Conservation (phyloP, 208 protist species). For the Trypanosoma mega region DNA sequence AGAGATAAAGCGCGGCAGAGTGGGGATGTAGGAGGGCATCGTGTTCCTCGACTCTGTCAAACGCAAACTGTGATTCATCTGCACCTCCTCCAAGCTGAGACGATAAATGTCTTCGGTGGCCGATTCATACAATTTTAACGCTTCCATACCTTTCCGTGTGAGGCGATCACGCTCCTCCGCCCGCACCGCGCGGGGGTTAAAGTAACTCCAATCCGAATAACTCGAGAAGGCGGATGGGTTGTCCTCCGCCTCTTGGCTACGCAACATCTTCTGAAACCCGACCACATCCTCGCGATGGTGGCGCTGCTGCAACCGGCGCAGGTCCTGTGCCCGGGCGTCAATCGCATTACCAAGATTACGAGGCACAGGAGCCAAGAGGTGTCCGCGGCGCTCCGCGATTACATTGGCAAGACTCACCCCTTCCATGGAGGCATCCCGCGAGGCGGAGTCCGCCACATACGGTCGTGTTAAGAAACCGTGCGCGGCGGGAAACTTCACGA, state of each 20-base stretch:
- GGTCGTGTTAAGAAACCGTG: slow-evolving; percentile 68
- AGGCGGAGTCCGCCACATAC: slow-evolving; percentile 24
- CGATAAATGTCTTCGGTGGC: slow-evolving; percentile 70
- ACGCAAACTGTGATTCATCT: slow-evolving; percentile 24
- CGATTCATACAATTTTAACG: slow-evolving; percentile 61
- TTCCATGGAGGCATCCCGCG: slow-evolving; percentile 14
- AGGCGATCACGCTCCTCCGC: slow-evolving; percentile 72
- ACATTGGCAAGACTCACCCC: slow-evolving; percentile 59
- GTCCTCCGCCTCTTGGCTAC: slow-evolving; percentile 35
- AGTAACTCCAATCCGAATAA: slow-evolving; percentile 79
- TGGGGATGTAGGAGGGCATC: slow-evolving; percentile 58
- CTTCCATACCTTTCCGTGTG: slow-evolving; percentile 42
- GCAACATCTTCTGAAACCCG: slow-evolving; percentile 59
- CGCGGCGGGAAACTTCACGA: slow-evolving; percentile 75
- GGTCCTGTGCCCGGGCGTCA: slow-evolving; percentile 62
- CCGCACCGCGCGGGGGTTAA: slow-evolving; percentile 78
- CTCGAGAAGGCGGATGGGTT: slow-evolving; percentile 51
- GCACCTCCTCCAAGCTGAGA: slow-evolving; percentile 43
- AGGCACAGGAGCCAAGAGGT: slow-evolving; percentile 52
- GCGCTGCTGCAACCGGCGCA: slow-evolving; percentile 75
- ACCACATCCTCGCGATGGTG: slow-evolving; percentile 77
- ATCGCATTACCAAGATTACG: slow-evolving; percentile 51
- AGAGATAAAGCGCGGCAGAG: slow-evolving; percentile 71
- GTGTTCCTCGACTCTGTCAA: slow-evolving; percentile 33
- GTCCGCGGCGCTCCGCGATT: slow-evolving; percentile 67